Percentiles rank a stretch among this genome's conserved stretches.
These are phyloP conservation scores for Ceratocystis alfenasii DNA, from an alignment of 2,329 filamentous ascomycete species.

Conservation along the genomic window DNA sequence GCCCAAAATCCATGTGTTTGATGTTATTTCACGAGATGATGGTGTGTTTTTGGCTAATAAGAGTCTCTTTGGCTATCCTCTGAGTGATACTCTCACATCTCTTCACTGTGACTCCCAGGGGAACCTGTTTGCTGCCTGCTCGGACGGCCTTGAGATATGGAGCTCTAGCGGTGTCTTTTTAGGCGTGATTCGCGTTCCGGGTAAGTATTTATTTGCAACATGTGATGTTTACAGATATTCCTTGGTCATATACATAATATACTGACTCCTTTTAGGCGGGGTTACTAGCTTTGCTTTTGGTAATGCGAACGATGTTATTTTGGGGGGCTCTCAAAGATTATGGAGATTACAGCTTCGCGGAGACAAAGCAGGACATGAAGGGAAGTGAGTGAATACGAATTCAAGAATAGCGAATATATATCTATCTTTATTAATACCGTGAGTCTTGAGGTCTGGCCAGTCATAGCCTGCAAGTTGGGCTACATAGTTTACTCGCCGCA, in stretches of 20 bases:
- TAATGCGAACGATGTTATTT: conserved; percentile 16
- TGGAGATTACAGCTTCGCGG: conserved; percentile 18
- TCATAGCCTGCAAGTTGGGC: no score
- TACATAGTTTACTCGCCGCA: no score
- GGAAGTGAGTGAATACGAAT: not conserved
- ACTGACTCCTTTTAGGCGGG: conserved; percentile 17
- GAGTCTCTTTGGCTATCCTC: conserved; percentile 40
- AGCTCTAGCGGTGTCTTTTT: conserved; percentile 35
- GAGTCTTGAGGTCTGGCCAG: no score
- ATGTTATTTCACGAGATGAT: conserved; percentile 28
- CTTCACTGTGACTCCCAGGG: conserved; percentile 38
- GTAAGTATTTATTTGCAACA: conserved; percentile 22
- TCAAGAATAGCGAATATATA: not conserved
- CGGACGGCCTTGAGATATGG: conserved; percentile 40
- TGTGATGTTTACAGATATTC: not conserved
- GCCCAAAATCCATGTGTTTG: conserved; percentile 30
- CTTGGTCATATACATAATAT: not conserved
- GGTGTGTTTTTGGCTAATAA: conserved; percentile 35
- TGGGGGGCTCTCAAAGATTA: conserved; percentile 17
- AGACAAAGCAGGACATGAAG: not conserved
- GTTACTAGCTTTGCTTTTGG: conserved; percentile 21
- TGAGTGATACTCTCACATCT: conserved; percentile 37
- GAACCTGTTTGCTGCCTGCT: conserved; percentile 39
- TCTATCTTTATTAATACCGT: no score
- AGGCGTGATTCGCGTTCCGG: conserved; percentile 34